Evolutionary conservation across 2,329 filamentous ascomycete species (phyloP).

Genomic region (Arachnopeziza araneosa): DNA sequence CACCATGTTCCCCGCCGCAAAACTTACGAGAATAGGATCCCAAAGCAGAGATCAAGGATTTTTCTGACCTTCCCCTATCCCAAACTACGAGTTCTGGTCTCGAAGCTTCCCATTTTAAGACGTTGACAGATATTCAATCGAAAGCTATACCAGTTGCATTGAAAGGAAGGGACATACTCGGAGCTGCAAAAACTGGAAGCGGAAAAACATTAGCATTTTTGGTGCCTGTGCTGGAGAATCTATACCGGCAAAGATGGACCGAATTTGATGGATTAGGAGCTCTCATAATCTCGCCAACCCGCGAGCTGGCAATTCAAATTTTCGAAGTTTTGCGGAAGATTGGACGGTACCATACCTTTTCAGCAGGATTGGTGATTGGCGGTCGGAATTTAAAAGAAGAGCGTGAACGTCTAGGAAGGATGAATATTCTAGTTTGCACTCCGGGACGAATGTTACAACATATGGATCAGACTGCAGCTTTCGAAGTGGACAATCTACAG

Average conservation of each 20-base stretch:
- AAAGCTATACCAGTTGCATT: constrained; percentile 84
- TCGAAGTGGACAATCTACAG: constrained; percentile 86
- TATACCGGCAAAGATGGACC: constrained; percentile 85
- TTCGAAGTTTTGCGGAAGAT: constrained; percentile 91
- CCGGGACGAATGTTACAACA: constrained; percentile 94
- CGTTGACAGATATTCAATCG: constrained; percentile 85
- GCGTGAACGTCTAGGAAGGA: constrained; percentile 74
- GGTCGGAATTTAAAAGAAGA: constrained; percentile 87
- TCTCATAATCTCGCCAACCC: constrained; percentile 86
- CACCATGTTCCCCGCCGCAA: background rate
- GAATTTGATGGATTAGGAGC: constrained; percentile 88
- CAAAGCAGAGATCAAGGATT: constrained; percentile 48
- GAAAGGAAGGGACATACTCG: constrained; percentile 81
- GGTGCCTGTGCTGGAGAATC: constrained; percentile 84
- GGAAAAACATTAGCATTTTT: constrained; percentile 95
- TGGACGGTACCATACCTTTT: constrained; percentile 82
- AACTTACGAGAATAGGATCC: constrained; percentile 24
- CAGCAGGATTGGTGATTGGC: constrained; percentile 87
- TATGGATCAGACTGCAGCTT: constrained; percentile 84
- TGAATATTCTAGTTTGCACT: constrained; percentile 97
- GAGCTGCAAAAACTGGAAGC: constrained; percentile 90
- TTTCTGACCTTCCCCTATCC: constrained; percentile 82
- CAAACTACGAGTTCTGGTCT: constrained; percentile 73
- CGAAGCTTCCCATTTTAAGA: constrained; percentile 81
- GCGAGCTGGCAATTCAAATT: constrained; percentile 93